phyloP scores from a whole-genome alignment of 176 grass and related monocot genomes.

The Guadua angustifolia region DNA sequence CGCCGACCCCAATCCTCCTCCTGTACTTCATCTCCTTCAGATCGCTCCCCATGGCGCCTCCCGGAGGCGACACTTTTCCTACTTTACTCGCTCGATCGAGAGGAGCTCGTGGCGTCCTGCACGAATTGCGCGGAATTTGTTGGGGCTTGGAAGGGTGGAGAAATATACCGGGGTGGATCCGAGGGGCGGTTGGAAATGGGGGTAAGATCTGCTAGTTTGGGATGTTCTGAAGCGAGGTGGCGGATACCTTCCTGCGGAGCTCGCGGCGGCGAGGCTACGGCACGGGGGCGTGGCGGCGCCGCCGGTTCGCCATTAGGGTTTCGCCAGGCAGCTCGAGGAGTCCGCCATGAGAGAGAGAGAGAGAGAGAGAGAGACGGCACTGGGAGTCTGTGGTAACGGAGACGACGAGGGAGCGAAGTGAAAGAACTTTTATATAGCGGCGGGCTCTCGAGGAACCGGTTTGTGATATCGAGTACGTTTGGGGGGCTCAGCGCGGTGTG shows the following conservation, averaged over 20 bases:
- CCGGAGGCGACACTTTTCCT: constrained; percentile 35
- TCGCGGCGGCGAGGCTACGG: constrained; percentile 44
- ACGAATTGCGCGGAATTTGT: neutral
- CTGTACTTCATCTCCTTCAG: constrained; percentile 74
- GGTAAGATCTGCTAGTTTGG: constrained; percentile 38
- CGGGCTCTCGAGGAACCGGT: neutral
- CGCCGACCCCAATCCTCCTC: constrained; percentile 49
- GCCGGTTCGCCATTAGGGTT: constrained; percentile 55
- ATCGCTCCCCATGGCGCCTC: constrained; percentile 59
- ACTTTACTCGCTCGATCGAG: constrained; percentile 17
- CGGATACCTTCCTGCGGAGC: constrained; percentile 45
- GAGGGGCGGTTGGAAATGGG: constrained; percentile 28
- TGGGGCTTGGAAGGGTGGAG: neutral
- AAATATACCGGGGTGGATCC: constrained; percentile 38
- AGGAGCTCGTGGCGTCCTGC: neutral
- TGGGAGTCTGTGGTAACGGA: constrained; percentile 27
- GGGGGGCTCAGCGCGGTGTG: constrained; percentile 10
- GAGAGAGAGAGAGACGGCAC: constrained; percentile 18
- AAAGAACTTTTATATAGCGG: neutral
- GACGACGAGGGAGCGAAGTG: constrained; percentile 54
- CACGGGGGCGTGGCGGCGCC: constrained; percentile 45
- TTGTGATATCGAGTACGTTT: neutral
- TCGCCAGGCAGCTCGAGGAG: constrained; percentile 31
- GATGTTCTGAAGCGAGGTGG: neutral
- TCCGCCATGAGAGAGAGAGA: constrained; percentile 41